Percentiles rank a stretch among this genome's conserved stretches.
These are phyloP conservation scores for Pseudonitzschia pungens DNA, from an alignment of 108 stramenopile species.

Conservation along the genomic window DNA sequence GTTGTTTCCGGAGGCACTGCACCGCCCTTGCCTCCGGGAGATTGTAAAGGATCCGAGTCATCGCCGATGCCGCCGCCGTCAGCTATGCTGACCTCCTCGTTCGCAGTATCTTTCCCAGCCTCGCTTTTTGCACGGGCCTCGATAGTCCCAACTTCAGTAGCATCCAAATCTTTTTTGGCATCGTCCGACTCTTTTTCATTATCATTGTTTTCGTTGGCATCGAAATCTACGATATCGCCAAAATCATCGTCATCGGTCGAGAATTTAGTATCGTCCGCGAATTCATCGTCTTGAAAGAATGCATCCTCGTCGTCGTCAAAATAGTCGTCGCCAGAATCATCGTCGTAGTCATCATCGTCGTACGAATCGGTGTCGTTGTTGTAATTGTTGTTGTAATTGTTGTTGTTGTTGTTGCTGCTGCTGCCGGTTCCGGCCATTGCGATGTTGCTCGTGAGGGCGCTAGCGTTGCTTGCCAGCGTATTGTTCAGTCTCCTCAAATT, in stretches of 20 bases:
- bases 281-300: neutral
- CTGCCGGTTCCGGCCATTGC: neutral
- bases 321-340: slow-evolving; percentile 30
- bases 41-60: too few species aligned
- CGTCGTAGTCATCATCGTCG: slow-evolving; percentile 25
- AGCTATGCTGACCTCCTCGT: neutral
- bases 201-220: neutral
- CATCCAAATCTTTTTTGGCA: neutral
- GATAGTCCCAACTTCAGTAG: too few species aligned
- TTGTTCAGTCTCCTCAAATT: slow-evolving; percentile 18
- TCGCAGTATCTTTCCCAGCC: neutral
- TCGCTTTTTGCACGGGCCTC: neutral
- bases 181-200: neutral
- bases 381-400: slow-evolving; percentile 14
- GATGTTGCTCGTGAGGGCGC: neutral
- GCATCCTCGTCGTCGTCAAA: slow-evolving; percentile 14
- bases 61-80: too few species aligned
- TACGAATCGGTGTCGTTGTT: slow-evolving; percentile 19
- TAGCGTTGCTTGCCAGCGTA: slow-evolving; percentile 10
- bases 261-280: neutral
- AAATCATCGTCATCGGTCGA: neutral
- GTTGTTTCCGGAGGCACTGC: neutral
- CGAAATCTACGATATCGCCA: neutral
- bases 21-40: too few species aligned
- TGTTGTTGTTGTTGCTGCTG: neutral